Conservation (phyloP, 2,329 filamentous ascomycete genomes). For the Aspergillus uvarum region DNA sequence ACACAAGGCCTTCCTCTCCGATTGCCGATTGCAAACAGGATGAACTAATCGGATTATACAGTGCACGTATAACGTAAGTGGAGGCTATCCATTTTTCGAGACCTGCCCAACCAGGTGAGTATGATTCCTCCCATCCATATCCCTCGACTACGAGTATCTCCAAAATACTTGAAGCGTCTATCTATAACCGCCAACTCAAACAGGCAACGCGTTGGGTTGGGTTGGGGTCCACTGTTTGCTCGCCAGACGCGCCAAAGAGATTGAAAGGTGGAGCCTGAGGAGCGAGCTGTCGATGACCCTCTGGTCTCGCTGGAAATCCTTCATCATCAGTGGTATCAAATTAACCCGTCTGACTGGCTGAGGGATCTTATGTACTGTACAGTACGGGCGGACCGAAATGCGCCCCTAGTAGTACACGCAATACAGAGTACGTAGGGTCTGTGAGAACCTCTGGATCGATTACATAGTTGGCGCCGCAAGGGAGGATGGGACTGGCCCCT, state of each 20-base stretch:
- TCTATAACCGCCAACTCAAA: conserved; percentile 5
- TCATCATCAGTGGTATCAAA: background rate
- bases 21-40: background rate
- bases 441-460: background rate
- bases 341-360: conserved; percentile 2
- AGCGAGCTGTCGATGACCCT: background rate
- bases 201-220: background rate
- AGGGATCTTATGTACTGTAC: no score
- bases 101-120: no score
- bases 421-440: no score
- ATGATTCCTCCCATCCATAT: background rate
- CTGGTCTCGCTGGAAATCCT: background rate
- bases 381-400: conserved; percentile 6
- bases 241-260: background rate
- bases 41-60: background rate
- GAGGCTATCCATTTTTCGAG: no score
- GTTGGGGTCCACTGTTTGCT: background rate
- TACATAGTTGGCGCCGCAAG: conserved; percentile 5
- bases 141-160: no score
- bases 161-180: background rate
- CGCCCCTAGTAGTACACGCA: background rate
- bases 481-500: background rate
- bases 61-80: no score
- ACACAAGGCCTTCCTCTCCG: background rate
- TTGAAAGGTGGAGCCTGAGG: background rate